phyloP scores from a whole-genome alignment of 352 stramenopile species.

The Blastocystis hominis region DNA sequence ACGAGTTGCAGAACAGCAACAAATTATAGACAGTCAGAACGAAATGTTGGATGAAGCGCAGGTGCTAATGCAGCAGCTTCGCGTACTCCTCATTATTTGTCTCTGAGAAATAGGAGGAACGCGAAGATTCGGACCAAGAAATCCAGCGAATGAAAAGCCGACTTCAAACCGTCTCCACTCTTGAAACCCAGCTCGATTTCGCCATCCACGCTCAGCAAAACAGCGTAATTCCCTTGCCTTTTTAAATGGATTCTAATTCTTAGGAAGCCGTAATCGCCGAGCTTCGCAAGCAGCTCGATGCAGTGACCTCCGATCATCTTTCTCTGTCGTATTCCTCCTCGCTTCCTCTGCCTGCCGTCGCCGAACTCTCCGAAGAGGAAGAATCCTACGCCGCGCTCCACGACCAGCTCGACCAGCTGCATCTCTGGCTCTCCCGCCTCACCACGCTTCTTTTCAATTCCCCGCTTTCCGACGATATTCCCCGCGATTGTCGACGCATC shows the following conservation, averaged over 20 bases:
- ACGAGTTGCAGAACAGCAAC: neutral
- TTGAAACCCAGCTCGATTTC: neutral
- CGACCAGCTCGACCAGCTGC: neutral
- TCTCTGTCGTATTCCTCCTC: neutral
- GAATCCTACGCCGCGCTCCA: neutral
- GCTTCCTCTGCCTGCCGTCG: neutral
- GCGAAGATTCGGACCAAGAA: neutral
- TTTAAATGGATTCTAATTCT: neutral
- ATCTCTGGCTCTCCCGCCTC: neutral
- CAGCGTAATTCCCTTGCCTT: neutral
- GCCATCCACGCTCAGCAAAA: neutral
- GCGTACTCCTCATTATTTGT: neutral
- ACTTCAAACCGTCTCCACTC: neutral
- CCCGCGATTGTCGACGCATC: neutral
- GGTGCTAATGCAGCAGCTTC: slow-evolving; percentile 4
- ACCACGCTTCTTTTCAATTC: neutral
- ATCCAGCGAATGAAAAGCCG: neutral
- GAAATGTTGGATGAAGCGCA: slow-evolving; percentile 39
- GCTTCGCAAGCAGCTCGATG: slow-evolving; percentile 26
- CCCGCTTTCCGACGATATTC: neutral
- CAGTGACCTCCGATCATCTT: neutral
- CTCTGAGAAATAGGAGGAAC: neutral
- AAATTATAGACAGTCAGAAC: slow-evolving; percentile 18
- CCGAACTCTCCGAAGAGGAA: neutral
- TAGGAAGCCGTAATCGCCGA: neutral